These are phyloP conservation scores for Chrysanthemum lavandulifolium DNA, from an alignment of 129 eudicot species.

Conservation along the genomic window DNA sequence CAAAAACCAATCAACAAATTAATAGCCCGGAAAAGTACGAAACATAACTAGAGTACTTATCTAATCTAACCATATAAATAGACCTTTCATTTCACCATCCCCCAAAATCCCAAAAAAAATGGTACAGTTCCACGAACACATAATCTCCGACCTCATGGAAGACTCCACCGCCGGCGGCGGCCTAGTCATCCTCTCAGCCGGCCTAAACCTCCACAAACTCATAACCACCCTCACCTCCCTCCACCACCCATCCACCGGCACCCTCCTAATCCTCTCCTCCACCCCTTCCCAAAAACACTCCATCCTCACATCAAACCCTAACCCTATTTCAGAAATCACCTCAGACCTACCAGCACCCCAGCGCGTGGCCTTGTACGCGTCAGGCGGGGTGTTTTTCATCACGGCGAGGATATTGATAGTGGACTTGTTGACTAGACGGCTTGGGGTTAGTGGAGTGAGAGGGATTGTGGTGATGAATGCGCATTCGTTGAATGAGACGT, in stretches of 20 bases:
- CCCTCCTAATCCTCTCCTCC: conserved; percentile 74
- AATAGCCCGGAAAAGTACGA: too few relatives aligned
- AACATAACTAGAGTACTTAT: too few relatives aligned
- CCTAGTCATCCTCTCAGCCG: conserved; percentile 66
- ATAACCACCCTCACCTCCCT: conserved; percentile 59
- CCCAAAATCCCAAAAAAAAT: conserved; percentile 27
- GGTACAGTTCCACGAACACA: conserved; percentile 80
- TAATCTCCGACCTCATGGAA: conserved; percentile 71
- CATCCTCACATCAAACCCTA: conserved; percentile 46
- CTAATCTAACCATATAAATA: conserved; percentile 3
- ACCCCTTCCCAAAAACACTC: conserved; percentile 57
- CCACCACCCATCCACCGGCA: conserved; percentile 66
- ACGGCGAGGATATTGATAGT: conserved; percentile 89
- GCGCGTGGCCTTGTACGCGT: conserved; percentile 61
- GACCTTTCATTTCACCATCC: background rate
- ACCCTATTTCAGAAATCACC: conserved; percentile 54
- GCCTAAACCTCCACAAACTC: conserved; percentile 66
- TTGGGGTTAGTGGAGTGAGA: conserved; percentile 49
- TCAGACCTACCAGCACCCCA: conserved; percentile 68
- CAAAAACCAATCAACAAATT: too few relatives aligned
- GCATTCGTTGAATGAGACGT: conserved; percentile 64
- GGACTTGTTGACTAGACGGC: conserved; percentile 63
- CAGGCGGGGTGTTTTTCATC: conserved; percentile 59
- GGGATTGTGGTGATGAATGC: conserved; percentile 70
- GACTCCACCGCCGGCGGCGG: conserved; percentile 63